A percentile compares a stretch with the other conserved stretches of the same genome.
Evolutionary conservation across 2,329 filamentous ascomycete species (phyloP).

Genomic region (Emericellopsis atlantica): DNA sequence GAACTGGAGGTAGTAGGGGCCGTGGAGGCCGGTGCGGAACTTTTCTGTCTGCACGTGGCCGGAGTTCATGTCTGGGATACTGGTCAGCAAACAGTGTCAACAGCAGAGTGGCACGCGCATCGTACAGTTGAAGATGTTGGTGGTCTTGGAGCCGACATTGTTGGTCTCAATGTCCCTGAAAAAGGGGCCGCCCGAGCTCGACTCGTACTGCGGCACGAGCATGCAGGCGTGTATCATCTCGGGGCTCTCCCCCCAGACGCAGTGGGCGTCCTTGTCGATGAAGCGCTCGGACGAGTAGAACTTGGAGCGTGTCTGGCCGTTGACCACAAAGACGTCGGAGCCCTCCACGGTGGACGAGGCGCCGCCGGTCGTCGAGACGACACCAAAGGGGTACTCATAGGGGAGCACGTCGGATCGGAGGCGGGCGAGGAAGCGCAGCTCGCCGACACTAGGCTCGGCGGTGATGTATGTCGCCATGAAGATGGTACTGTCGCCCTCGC

Average conservation of each 20-base stretch:
- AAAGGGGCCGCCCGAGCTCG: constrained; percentile 53
- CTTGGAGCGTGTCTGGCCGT: constrained; percentile 52
- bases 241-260: constrained; percentile 36
- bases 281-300: constrained; percentile 60
- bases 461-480: constrained; percentile 52
- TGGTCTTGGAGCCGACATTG: constrained; percentile 39
- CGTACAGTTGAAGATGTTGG: constrained; percentile 43
- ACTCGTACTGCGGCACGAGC: constrained; percentile 43
- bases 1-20: constrained; percentile 52
- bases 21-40: constrained; percentile 50
- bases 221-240: constrained; percentile 46
- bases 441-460: constrained; percentile 40
- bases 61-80: constrained; percentile 45
- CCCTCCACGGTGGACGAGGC: constrained; percentile 42
- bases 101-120: neutral
- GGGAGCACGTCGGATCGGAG: constrained; percentile 37
- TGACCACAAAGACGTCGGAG: constrained; percentile 44
- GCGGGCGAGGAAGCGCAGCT: constrained; percentile 53
- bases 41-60: constrained; percentile 49
- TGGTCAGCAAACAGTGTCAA: neutral
- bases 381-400: constrained; percentile 38
- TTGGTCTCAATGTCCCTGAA: constrained; percentile 54
- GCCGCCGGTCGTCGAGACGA: constrained; percentile 40
- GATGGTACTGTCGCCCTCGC: constrained; percentile 45
- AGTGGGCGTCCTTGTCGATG: constrained; percentile 55